These are phyloP conservation scores for Sporisorium graminicola DNA, from an alignment of 1,284 basidiomycete genomes.

Conservation along the genomic window DNA sequence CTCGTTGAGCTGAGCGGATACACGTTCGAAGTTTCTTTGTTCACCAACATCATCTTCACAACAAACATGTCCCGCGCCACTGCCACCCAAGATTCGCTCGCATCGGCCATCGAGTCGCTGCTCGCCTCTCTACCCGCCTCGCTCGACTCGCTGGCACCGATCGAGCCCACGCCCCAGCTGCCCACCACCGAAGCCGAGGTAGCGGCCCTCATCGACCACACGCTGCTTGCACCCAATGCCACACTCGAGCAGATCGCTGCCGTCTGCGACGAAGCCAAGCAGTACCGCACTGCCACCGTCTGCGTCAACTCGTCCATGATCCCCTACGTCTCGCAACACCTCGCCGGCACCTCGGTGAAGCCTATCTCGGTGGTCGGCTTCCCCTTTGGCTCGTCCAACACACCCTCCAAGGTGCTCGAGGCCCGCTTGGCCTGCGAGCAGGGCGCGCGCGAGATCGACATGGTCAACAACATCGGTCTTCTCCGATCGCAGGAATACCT, in stretches of 20 bases:
- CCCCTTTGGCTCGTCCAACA: constrained; percentile 54
- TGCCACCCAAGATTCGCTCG: constrained; percentile 30
- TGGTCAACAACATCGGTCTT: constrained; percentile 65
- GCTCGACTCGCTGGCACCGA: constrained; percentile 24
- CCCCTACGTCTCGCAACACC: constrained; percentile 74
- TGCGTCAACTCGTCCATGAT: constrained; percentile 63
- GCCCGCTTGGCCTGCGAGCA: constrained; percentile 37
- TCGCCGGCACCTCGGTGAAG: constrained; percentile 35
- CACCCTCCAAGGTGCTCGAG: constrained; percentile 53
- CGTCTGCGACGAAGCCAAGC: constrained; percentile 52
- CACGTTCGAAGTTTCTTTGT: neutral
- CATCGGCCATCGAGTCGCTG: constrained; percentile 24
- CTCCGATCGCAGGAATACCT: constrained; percentile 41
- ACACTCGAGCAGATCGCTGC: constrained; percentile 44
- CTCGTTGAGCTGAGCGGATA: neutral
- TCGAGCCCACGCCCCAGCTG: constrained; percentile 27
- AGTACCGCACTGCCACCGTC: constrained; percentile 52
- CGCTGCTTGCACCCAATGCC: constrained; percentile 59
- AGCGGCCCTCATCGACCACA: constrained; percentile 63
- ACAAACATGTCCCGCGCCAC: constrained; percentile 4
- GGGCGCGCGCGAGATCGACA: constrained; percentile 64
- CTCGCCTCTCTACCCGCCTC: constrained; percentile 24
- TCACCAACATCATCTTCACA: neutral
- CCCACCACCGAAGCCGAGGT: constrained; percentile 42
- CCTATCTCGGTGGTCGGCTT: constrained; percentile 58